Conservation (phyloP, 2,329 filamentous ascomycete genomes). For the Microcera coccophila region DNA sequence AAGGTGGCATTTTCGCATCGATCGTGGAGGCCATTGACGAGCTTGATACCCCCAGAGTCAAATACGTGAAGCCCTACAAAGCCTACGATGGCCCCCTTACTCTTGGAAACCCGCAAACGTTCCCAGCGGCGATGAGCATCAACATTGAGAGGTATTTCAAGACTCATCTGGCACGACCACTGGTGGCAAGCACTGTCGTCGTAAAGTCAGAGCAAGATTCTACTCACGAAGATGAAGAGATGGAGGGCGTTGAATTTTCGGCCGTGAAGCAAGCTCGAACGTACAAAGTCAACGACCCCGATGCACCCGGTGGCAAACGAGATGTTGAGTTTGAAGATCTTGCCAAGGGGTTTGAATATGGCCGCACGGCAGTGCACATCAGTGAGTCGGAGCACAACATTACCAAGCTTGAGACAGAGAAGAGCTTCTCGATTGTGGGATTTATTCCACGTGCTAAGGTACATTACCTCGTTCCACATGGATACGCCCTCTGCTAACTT, state of each 20-base stretch:
- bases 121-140: constrained; percentile 72
- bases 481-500: constrained; percentile 4
- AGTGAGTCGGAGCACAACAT: constrained; percentile 81
- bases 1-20: constrained; percentile 71
- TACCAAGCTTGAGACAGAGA: constrained; percentile 76
- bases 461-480: constrained; percentile 19
- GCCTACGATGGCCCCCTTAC: constrained; percentile 76
- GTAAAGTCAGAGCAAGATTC: constrained; percentile 46
- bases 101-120: constrained; percentile 71
- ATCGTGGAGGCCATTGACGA: constrained; percentile 80
- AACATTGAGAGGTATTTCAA: constrained; percentile 88
- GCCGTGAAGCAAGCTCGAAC: constrained; percentile 72
- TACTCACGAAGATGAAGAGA: constrained; percentile 47
- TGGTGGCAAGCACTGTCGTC: constrained; percentile 75
- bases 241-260: constrained; percentile 56
- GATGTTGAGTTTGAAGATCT: constrained; percentile 80
- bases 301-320: constrained; percentile 70
- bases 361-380: constrained; percentile 85
- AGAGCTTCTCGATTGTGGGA: constrained; percentile 76
- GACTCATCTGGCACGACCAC: constrained; percentile 71
- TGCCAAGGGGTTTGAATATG: constrained; percentile 93
- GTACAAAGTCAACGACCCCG: constrained; percentile 76
- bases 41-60: constrained; percentile 71
- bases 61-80: constrained; percentile 69
- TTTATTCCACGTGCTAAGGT: constrained; percentile 74